Percentiles rank a stretch among this genome's conserved stretches.
Evolutionary conservation across 1,284 basidiomycete genomes (phyloP).

Genomic region (Ustilago hordei): DNA sequence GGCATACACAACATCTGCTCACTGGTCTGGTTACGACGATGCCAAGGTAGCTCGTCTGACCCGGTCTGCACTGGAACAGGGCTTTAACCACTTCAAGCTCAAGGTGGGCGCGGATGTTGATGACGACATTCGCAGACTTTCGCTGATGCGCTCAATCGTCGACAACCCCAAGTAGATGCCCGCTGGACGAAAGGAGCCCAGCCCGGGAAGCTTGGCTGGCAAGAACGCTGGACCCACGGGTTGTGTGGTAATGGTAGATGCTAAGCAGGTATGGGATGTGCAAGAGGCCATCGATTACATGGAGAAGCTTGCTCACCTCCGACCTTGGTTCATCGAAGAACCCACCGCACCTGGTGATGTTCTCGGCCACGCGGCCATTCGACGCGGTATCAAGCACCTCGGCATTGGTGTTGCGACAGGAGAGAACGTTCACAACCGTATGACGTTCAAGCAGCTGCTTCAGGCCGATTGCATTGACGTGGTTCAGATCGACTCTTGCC

Average conservation of each 20-base stretch:
- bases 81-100: conserved; percentile 74
- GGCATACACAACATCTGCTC: conserved; percentile 92
- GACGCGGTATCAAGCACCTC: conserved; percentile 81
- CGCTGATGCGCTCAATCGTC: conserved; percentile 90
- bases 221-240: conserved; percentile 96
- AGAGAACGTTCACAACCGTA: conserved; percentile 91
- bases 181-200: conserved; percentile 30
- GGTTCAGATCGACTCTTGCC: conserved; percentile 94
- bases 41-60: conserved; percentile 90
- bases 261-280: conserved; percentile 97
- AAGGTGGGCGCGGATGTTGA: conserved; percentile 88
- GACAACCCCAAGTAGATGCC: conserved; percentile 72
- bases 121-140: conserved; percentile 86
- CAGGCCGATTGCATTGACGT: conserved; percentile 94
- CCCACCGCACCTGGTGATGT: conserved; percentile 52
- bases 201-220: conserved; percentile 62
- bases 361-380: conserved; percentile 79
- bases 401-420: conserved; percentile 94
- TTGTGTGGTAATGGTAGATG: conserved; percentile 93
- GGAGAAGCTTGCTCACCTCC: conserved; percentile 80
- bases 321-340: conserved; percentile 84
- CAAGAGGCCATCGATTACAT: conserved; percentile 91
- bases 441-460: conserved; percentile 96
- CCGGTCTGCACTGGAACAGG: conserved; percentile 82
- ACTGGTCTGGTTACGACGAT: conserved; percentile 79